Conservation (phyloP, 2,329 filamentous ascomycete genomes). For the Colletotrichum theobromicola region DNA sequence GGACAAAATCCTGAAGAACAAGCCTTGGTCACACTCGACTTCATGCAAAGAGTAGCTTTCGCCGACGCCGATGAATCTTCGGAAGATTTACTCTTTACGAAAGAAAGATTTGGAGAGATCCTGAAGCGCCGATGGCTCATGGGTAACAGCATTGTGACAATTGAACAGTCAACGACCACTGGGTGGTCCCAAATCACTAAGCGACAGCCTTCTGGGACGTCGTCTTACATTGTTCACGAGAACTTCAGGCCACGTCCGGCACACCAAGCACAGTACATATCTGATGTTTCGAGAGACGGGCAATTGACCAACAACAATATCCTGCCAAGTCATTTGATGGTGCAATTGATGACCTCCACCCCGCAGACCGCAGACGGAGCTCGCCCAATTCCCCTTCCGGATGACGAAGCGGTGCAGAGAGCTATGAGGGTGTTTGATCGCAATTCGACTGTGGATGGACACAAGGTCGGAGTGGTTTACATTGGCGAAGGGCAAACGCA, state of each 20-base stretch:
- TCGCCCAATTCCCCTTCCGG: constrained; percentile 78
- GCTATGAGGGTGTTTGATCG: constrained; percentile 84
- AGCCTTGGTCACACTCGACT: constrained; percentile 90
- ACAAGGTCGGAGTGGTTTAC: constrained; percentile 95
- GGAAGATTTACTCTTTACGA: constrained; percentile 69
- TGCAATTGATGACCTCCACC: constrained; percentile 70
- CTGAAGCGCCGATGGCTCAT: constrained; percentile 73
- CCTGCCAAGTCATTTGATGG: constrained; percentile 75
- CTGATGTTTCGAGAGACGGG: constrained; percentile 54
- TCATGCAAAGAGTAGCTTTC: constrained; percentile 89
- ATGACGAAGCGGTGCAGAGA: constrained; percentile 71
- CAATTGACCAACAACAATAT: constrained; percentile 64
- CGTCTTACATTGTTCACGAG: constrained; percentile 64
- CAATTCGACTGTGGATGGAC: constrained; percentile 88
- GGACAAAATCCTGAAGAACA: constrained; percentile 85
- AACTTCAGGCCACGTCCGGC: constrained; percentile 63
- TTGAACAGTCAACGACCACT: constrained; percentile 71
- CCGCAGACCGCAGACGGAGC: constrained; percentile 62
- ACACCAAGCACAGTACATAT: constrained; percentile 56
- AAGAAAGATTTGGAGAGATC: constrained; percentile 69
- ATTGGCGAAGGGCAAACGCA: constrained; percentile 84
- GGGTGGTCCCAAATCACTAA: constrained; percentile 76
- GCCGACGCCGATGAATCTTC: constrained; percentile 83
- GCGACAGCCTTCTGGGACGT: constrained; percentile 72
- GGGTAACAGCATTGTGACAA: constrained; percentile 75